Evolutionary conservation across 129 eudicot genomes (phyloP), one percentile per base, ranked within the genome.

Genomic region (Flaveria trinervia): DNA sequence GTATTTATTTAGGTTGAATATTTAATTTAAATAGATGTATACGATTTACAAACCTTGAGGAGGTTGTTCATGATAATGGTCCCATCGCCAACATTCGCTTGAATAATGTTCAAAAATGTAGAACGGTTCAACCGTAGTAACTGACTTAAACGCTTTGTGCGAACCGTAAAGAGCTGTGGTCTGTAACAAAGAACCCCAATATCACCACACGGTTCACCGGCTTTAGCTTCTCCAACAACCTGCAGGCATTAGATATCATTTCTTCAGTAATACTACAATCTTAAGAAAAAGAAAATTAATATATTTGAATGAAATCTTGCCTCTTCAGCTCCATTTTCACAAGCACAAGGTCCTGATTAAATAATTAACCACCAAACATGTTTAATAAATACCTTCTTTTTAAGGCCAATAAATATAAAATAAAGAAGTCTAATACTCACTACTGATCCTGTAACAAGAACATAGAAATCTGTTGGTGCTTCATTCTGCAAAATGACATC

Each of bases 1-100:
- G 30, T 17, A 71, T 28, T 5, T 43, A 69, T 11, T 60, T 9
- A 68, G 30, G 11, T 18, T 14, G 48, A 59, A 20, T 16, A 45
- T 2, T 30, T 25, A 16, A 36, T 48, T 9, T 22, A 16, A 3
- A 30, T 16, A n/a, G 11, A 65, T 50, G 72, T 12, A 61, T 50
- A 74, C 71, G 46, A 7, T 88, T 92, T 44, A 76, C 73, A 46
- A 9, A 90, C 98, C 96, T 93, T 82, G 57, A 93, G 89, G 41
- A 93, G 91, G 76, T 93, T 93, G 78, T 89, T 93, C 89, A 90
- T 90, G 77, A 93, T 93, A 61, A 93, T 75, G 26, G 95, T 90
- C 77, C 98, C 98, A 73, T 93, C 98, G 59, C 98, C 98, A 74
- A 90, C 98, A 84, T 93, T 90, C 41, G 97, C 92, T 83, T 93